Evolutionary conservation across 1,284 basidiomycete species (phyloP).

Genomic region (Gastroboletus turbinatus): DNA sequence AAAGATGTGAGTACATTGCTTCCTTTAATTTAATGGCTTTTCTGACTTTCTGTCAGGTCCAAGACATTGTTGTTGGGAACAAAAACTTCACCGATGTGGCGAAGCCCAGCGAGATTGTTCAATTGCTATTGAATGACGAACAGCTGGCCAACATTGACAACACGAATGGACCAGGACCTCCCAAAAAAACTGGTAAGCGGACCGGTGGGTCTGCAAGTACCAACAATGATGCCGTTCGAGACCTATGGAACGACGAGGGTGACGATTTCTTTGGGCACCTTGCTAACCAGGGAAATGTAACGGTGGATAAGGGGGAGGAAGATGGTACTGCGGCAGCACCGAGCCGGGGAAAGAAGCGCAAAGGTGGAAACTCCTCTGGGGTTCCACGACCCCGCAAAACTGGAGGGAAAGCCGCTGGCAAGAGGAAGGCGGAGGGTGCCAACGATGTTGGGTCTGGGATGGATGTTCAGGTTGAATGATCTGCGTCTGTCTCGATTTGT

Average conservation of each 20-base stretch:
- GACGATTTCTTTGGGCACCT: conserved; percentile 77
- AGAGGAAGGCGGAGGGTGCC: conserved; percentile 30
- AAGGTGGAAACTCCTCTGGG: conserved; percentile 23
- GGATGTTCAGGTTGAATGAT: conserved; percentile 30
- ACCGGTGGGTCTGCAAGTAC: conserved; percentile 29
- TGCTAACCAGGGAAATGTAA: conserved; percentile 19
- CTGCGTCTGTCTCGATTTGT: conserved; percentile 5
- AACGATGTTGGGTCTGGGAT: conserved; percentile 28
- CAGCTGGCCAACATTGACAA: conserved; percentile 68
- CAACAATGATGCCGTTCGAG: conserved; percentile 49
- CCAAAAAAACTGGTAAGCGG: conserved; percentile 41
- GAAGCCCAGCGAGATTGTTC: conserved; percentile 97
- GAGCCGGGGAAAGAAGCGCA: conserved; percentile 39
- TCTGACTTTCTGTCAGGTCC: conserved; percentile 58
- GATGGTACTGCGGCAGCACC: conserved; percentile 17
- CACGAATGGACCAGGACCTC: conserved; percentile 38
- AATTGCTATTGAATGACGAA: conserved; percentile 93
- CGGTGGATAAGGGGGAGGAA: conserved; percentile 40
- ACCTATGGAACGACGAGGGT: conserved; percentile 81
- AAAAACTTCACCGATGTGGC: conserved; percentile 91
- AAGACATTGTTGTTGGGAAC: conserved; percentile 99
- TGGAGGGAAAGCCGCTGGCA: conserved; percentile 33
- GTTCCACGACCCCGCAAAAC: conserved; percentile 29
- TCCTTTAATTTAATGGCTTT: not conserved
- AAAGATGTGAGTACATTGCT: conserved; percentile 72